Base-by-base conservation (phyloP, 306 rosid species). In the Prosopis cineraria region DNA sequence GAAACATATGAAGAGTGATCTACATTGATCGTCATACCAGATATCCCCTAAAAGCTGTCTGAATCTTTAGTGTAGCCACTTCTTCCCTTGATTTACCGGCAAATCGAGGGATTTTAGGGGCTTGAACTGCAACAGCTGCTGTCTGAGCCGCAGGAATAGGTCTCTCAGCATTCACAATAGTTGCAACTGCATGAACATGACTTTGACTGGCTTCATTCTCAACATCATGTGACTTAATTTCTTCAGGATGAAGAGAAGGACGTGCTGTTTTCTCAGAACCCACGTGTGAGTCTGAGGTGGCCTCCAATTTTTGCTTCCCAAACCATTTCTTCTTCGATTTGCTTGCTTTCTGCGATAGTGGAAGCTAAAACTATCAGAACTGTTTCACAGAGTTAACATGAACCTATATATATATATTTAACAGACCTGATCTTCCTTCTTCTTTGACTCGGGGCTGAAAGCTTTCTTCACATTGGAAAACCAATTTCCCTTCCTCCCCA, bases 401-500 rank as follows among this genome's bases (percentile, higher is more conserved):
- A 20, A 75, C 62, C 24, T 16, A 62, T 12, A 62, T 20, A 60
- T 72, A 8, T 25, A 39, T 7, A 37, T 74, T 47, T 79, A 68
- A 34, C 84, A 81, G 78, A 94, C 97, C 91, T 88, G 87, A 37
- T 72, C 79, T 69, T 81, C 89, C 85, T 71, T 88, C 85, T 87
- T 94, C 87, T 95, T 95, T 76, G 99, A 78, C 27, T 90, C 89
- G 39, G 99, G 98, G 76, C 98, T 96, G 86, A 96, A 90, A 79
- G 96, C 98, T 85, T 96, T 96, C 92, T 87, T 96, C 84, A 96
- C 97, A 39, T 72, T 67, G 76, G 99, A 93, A 88, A 96, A 93
- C 98, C 98, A 96, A 83, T 80, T 91, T 86, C 96, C 97, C 80
- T 96, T 96, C 87, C 86, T 87, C 73, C 93, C 98, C 99, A 96